Conservation (phyloP, 176 grass and related monocot species). For the Juncus inflexus region DNA sequence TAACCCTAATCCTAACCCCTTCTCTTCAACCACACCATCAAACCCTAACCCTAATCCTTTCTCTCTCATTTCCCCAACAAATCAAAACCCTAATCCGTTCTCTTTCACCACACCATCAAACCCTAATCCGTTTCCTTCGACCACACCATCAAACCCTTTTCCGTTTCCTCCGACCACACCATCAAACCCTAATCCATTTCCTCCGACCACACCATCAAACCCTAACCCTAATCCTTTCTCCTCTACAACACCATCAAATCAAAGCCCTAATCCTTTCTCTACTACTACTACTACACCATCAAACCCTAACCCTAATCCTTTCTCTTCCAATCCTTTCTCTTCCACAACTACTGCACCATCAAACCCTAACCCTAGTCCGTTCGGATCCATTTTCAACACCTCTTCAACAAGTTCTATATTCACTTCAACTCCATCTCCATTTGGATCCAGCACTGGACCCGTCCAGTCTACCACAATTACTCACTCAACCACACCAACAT, state of each 20-base stretch:
- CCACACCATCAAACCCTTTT: background rate
- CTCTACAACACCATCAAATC: conserved; percentile 13
- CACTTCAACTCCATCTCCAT: conserved; percentile 6
- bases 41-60: conserved; percentile 12
- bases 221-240: conserved; percentile 13
- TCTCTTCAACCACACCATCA: conserved; percentile 11
- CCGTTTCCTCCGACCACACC: background rate
- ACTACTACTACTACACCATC: background rate
- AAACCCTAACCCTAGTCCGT: conserved; percentile 11
- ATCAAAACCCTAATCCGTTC: conserved; percentile 10
- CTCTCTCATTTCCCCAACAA: conserved; percentile 11
- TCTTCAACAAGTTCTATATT: conserved; percentile 9
- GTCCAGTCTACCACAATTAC: background rate
- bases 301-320: conserved; percentile 10
- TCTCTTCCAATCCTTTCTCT: conserved; percentile 10
- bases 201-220: background rate
- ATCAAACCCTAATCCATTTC: background rate
- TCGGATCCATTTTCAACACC: too few species aligned
- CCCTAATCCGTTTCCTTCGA: background rate
- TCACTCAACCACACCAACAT: background rate
- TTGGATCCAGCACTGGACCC: conserved; percentile 17
- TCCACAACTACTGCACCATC: background rate
- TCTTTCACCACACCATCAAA: conserved; percentile 22
- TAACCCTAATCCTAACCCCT: conserved; percentile 5
- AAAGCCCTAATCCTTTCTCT: conserved; percentile 4